Base-by-base conservation (phyloP, 805 yeast species). In the Wickerhamomyces canadensis region DNA sequence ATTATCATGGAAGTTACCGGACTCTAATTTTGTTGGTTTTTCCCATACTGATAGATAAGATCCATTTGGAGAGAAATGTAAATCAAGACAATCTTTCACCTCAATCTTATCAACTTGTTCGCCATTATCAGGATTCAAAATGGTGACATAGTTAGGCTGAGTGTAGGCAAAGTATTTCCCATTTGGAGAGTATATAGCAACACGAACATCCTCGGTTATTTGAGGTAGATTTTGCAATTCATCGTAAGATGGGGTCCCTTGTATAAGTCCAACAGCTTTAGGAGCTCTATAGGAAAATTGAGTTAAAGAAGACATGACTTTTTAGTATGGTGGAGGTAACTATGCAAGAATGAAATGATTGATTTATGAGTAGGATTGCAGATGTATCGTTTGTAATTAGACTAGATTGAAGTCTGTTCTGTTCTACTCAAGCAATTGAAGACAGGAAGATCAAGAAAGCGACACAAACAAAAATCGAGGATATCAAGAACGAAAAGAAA, bases 11-110 rank as follows among this genome's bases (percentile, higher is more conserved):
- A 78, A 84, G 54, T 80, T 76, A 33, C 94, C 89, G 35, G 77
- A 87, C 49, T 75, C 78, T 50, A 76, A 68, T 50, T 80, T 74
- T 34, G 74, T 64, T 4, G 97, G 95, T 54, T 87, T 85, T 49
- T 87, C 87, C 96, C 97, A 93, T 27, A 95, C 77, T 45, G 85
- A 76, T 45, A 93, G 61, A 55, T 70, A 89, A 32, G 78, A 76
- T 13, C 96, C 98, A 33, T 75, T 68, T 9, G 97, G 95, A n/a
- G 96, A 85, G 59, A 93, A 88, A 43, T 78, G 76, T 51, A 93
- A 57, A 56, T 93, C 97, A 52, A 80, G 78, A 14, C 80, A 84
- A 45, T 87, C 95, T 23, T 67, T 55, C 34, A 79, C 63, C 26
- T 73, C 77, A 35, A 87, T 60, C 31, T 60, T 65, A 37, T 69